Evolutionary conservation across 1,284 basidiomycete genomes (phyloP).

Genomic region (Leccinum pachyderme): DNA sequence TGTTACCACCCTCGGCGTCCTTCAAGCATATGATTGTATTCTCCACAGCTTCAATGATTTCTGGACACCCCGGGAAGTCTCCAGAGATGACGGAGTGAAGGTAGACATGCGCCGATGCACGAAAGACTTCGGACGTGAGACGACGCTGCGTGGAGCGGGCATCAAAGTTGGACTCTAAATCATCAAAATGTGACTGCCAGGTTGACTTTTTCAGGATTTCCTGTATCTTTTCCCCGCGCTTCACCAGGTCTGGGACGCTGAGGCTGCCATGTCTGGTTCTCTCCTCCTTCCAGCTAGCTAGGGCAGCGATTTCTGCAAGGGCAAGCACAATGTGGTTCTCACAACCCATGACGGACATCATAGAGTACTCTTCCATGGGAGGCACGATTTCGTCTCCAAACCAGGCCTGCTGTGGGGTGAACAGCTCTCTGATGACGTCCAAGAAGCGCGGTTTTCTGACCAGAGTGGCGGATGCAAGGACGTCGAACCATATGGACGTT

Average conservation of each 20-base stretch:
- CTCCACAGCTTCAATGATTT: conserved; percentile 54
- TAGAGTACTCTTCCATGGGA: conserved; percentile 42
- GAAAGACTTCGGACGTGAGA: conserved; percentile 68
- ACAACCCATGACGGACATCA: conserved; percentile 84
- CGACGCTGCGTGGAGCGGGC: conserved; percentile 42
- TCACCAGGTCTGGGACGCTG: conserved; percentile 57
- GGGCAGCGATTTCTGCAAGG: conserved; percentile 67
- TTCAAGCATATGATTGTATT: conserved; percentile 54
- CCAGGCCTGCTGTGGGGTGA: conserved; percentile 41
- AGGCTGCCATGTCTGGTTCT: conserved; percentile 42
- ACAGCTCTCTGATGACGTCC: conserved; percentile 54
- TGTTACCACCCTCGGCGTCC: conserved; percentile 41
- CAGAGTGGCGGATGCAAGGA: conserved; percentile 71
- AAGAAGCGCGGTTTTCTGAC: conserved; percentile 57
- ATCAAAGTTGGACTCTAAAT: not conserved
- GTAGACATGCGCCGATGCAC: conserved; percentile 68
- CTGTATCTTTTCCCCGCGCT: conserved; percentile 54
- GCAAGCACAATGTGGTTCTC: conserved; percentile 76
- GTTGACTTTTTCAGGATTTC: conserved; percentile 33
- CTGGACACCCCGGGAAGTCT: conserved; percentile 58
- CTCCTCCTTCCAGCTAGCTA: conserved; percentile 63
- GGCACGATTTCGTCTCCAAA: conserved; percentile 29
- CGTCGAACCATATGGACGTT: conserved; percentile 83
- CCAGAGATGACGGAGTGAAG: conserved; percentile 70
- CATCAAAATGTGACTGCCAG: not conserved